A percentile compares a stretch with the other conserved stretches of the same genome.
Evolutionary conservation across 208 protist genomes (phyloP).

Genomic region (Acanthamoeba royreba): DNA sequence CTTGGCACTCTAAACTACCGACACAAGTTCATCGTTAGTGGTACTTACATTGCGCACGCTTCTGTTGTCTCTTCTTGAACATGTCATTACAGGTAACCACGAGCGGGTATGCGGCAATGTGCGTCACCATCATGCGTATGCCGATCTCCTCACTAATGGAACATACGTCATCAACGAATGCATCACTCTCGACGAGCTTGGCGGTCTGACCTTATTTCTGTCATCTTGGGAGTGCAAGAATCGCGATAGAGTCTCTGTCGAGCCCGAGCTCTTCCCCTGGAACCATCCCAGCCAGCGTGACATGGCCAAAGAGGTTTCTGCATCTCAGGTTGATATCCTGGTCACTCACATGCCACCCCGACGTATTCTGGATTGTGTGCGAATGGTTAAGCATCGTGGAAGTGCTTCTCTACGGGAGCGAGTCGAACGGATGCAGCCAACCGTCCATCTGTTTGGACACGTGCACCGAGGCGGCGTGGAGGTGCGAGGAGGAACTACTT

Average conservation of each 20-base stretch:
- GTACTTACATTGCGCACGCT: not conserved
- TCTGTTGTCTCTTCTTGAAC: not conserved
- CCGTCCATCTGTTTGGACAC: slow-evolving; percentile 48
- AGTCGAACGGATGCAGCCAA: not conserved
- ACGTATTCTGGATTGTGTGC: not conserved
- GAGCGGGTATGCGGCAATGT: not conserved
- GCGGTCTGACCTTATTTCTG: not conserved
- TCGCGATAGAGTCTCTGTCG: not conserved
- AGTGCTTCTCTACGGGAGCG: not conserved
- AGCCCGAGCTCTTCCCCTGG: slow-evolving; percentile 14
- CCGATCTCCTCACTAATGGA: not conserved
- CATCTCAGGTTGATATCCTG: not conserved
- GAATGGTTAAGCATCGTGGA: not conserved
- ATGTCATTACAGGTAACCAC: not conserved
- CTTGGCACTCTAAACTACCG: not conserved
- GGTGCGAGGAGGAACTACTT: not conserved
- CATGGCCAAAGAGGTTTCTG: not conserved
- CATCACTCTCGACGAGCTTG: not conserved
- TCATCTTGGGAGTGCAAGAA: not conserved
- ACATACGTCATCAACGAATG: not conserved
- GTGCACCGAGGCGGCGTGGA: not conserved
- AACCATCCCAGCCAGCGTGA: not conserved
- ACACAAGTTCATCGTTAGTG: slow-evolving; percentile 36
- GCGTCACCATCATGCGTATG: not conserved
- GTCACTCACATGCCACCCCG: slow-evolving; percentile 33